Evolutionary conservation across 805 yeast species (phyloP).

Genomic region (Monosporozyma servazzii): DNA sequence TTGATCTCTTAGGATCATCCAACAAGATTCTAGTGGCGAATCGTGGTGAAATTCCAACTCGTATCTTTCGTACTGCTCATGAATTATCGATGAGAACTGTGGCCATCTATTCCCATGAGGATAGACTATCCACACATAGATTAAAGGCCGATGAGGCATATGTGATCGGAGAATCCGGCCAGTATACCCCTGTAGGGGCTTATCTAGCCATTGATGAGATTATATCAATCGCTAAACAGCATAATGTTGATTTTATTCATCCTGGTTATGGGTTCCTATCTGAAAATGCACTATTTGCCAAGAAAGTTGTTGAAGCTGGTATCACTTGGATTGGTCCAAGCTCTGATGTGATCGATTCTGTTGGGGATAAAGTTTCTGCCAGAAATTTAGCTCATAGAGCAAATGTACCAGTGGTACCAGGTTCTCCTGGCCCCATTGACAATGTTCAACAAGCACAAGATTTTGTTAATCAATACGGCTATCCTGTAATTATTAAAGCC

Average conservation of each 20-base stretch:
- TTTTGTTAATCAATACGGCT: conserved; percentile 80
- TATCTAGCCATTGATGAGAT: conserved; percentile 93
- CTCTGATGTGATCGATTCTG: conserved; percentile 77
- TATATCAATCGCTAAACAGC: conserved; percentile 70
- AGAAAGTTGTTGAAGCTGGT: conserved; percentile 81
- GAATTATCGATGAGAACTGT: conserved; percentile 95
- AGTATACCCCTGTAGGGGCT: conserved; percentile 92
- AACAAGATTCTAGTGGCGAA: conserved; percentile 69
- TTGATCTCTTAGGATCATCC: conserved; percentile 31
- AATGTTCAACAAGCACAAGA: conserved; percentile 63
- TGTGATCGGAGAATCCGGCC: conserved; percentile 81
- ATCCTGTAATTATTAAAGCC: conserved; percentile 94
- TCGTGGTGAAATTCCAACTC: conserved; percentile 76
- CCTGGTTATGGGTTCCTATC: conserved; percentile 90
- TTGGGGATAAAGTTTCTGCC: conserved; percentile 96
- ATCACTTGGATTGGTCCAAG: conserved; percentile 96
- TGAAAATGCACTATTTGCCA: conserved; percentile 89
- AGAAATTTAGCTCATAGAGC: conserved; percentile 75
- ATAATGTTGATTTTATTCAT: conserved; percentile 76
- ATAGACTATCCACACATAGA: conserved; percentile 87
- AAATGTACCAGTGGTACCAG: conserved; percentile 90
- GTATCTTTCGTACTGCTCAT: conserved; percentile 95
- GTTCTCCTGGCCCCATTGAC: conserved; percentile 95
- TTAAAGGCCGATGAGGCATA: conserved; percentile 91
- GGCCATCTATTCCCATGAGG: conserved; percentile 95